Base-by-base conservation (phyloP, 2,329 filamentous ascomycete species). In the Microdochium trichocladiopsis region DNA sequence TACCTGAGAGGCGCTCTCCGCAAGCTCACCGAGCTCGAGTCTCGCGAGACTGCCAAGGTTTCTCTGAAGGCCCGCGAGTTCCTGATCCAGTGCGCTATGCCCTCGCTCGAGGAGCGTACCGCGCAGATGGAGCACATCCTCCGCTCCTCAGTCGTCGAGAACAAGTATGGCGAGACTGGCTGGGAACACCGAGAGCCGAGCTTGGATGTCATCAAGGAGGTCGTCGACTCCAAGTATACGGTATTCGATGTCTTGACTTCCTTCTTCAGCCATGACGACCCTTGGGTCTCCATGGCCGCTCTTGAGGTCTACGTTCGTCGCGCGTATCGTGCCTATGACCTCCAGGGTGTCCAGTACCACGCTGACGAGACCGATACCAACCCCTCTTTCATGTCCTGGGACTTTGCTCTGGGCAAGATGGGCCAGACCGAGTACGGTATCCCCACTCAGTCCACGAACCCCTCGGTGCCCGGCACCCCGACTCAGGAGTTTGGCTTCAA, bases 51-150 rank as follows among this genome's bases (percentile, higher is more conserved):
- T 11, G 90, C 93, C 59, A 99, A 97, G 84, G 93, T 99, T 43
- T 90, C 93, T 0, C 81, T 99, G 60, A 99, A 99, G 79, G 93
- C 94, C 47, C 88, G 94, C 66, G 94, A 99, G 75, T 87, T 97
- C 50, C 86, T 99, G 63, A 99, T 99, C 58, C 94, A 97, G 72
- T 96, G 91, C 67, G 92, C 94, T 51, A 82, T 99, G 68, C 94
- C 94, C 18, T 99, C 94, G 2, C 78, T 99, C 21, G 94, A 97
- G 71, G 94, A 99, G 79, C 87, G 94, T 61, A 88, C 89, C 24
- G 82, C 87, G 6, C 94, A 99, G 75, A 96, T 99, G 93, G 94
- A 97, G 77, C 93, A 97, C 71, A 99, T 99, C 58, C 79, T 99
- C 52, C 89, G 92, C 54, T 96, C 93, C 24, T 93, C 94, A 0